phyloP scores from a whole-genome alignment of 306 rosid genomes.

The Biancaea sappan region DNA sequence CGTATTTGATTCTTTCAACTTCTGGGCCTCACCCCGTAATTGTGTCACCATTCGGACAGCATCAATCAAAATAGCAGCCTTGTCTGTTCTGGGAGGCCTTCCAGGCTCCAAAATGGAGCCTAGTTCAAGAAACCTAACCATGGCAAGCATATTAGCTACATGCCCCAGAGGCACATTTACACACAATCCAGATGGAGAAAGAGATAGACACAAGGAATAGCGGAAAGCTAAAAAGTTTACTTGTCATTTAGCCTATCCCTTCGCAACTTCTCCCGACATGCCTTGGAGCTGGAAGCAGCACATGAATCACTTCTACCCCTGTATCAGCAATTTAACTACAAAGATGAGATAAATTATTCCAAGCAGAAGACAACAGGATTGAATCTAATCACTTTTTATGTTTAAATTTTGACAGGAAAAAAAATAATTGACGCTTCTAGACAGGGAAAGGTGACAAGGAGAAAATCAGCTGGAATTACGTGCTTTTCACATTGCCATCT shows the following conservation, averaged over 20 bases:
- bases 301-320: constrained; percentile 83
- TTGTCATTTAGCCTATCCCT: constrained; percentile 97
- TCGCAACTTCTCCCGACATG: constrained; percentile 94
- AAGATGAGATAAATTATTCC: constrained; percentile 3
- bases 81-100: constrained; percentile 86
- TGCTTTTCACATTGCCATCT: background rate
- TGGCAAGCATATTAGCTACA: constrained; percentile 40
- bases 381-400: constrained; percentile 2
- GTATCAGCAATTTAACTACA: constrained; percentile 38
- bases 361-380: constrained; percentile 1
- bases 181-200: constrained; percentile 4
- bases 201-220: constrained; percentile 24
- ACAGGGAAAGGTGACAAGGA: constrained; percentile 1
- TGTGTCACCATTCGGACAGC: constrained; percentile 95
- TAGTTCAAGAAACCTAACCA: constrained; percentile 82
- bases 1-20: constrained; percentile 81
- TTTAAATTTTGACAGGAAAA: background rate
- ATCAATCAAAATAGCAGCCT: constrained; percentile 86
- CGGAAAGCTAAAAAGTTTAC: constrained; percentile 41
- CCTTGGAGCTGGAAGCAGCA: constrained; percentile 82
- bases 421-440: background rate
- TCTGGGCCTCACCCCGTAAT: constrained; percentile 81
- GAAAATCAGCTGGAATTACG: too few species aligned
- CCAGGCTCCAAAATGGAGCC: constrained; percentile 95
- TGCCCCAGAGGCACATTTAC: constrained; percentile 18